These are phyloP conservation scores for Knufia petricola DNA, from an alignment of 2,329 filamentous ascomycete genomes.

Conservation along the genomic window DNA sequence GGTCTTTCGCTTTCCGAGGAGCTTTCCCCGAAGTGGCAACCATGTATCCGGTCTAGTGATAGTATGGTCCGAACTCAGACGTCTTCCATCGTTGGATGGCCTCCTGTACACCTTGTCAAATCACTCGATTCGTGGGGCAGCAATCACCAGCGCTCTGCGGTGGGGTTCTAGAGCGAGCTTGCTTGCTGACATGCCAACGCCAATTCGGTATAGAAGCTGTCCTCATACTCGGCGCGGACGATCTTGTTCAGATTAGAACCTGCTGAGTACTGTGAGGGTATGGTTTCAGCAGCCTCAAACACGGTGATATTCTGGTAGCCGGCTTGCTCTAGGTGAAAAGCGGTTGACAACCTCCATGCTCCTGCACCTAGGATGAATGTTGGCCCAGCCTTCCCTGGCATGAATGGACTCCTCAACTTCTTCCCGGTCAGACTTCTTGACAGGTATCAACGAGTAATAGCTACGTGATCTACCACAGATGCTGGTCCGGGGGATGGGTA, in stretches of 20 bases:
- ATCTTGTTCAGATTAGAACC: conserved; percentile 42
- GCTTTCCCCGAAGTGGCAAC: conserved; percentile 32
- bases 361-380: conserved; percentile 42
- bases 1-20: conserved; percentile 23
- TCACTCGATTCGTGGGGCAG: not conserved
- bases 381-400: conserved; percentile 12
- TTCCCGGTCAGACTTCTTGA: no score
- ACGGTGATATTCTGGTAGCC: conserved; percentile 42
- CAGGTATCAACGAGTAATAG: no score
- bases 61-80: conserved; percentile 36
- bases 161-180: not conserved
- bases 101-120: conserved; percentile 16
- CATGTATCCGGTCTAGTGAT: conserved; percentile 37
- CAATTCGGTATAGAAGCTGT: conserved; percentile 21
- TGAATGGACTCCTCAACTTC: conserved; percentile 19
- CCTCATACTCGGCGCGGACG: conserved; percentile 25
- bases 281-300: conserved; percentile 35
- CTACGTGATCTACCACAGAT: no score
- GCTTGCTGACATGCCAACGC: conserved; percentile 24
- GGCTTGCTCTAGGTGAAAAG: conserved; percentile 35
- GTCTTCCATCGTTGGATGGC: conserved; percentile 35
- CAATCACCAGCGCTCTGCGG: not conserved
- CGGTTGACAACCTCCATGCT: conserved; percentile 40
- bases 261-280: conserved; percentile 39
- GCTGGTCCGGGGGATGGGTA: no score